Evolutionary conservation across 2,329 filamentous ascomycete genomes (phyloP), one percentile per base, ranked within the genome.

Genomic region (Arachnomyces sp.): DNA sequence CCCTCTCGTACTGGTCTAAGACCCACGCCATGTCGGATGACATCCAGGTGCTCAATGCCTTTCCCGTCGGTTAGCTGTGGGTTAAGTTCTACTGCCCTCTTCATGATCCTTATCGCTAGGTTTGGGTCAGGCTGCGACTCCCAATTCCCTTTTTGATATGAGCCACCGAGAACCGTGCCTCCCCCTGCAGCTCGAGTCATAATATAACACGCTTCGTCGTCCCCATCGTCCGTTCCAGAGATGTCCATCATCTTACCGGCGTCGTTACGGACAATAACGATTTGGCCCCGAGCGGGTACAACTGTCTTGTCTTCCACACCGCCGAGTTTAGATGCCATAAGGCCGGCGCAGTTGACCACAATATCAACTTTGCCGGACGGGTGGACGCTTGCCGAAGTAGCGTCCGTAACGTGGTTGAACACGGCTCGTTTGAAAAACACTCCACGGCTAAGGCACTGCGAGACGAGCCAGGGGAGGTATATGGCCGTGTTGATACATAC

Each of bases 401-500:
- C 86, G 28, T 90, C 81, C 1, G 68, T 63, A 44, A 94, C 73
- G 60, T 92, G 81, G 5, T 61, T 56, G 29, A 86, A 59, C 2
- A 71, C 56, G 3, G 63, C 74, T 6, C 82, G 76, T 50, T 72
- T 72, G 47, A 86, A 61, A 2, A 75, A 66, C 12, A 83, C 82
- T 25, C 84, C 82, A 41, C 76, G 73, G 49, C 74, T 75, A 29
- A 84, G 71, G 59, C 84, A 89, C 64, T 87, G 79, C 1, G 82
- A 82, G 0, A 82, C 65, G 0, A 93, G 77, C 75, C 82, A 93
- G 4, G 83, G 77, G 6, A 93, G 76, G 63, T 92, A 93, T 43
- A 92, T 65, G 42, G 82, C 75, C 0, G 83, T 83, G 64, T 94
- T 93, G 59, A 93, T 86, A 65, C 86, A 92, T 31, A 90, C 78